Evolutionary conservation across 768 basidiomycete genomes (phyloP), one percentile per base, ranked within the genome.

Genomic region (Holtermannia corniformis): DNA sequence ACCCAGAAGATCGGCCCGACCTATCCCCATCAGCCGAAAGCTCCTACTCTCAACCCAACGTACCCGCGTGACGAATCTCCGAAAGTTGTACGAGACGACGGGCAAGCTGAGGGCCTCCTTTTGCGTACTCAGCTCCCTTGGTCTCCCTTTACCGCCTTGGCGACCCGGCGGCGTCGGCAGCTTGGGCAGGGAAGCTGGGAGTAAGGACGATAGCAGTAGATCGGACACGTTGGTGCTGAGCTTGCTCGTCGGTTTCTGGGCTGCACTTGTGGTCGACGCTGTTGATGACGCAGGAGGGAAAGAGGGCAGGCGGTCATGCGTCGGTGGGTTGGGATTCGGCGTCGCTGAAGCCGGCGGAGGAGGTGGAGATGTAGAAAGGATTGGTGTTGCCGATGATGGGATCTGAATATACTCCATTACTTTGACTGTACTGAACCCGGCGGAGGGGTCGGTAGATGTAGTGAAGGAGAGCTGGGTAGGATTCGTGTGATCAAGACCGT

Each of bases 1-100:
- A 92, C 58, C 90, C 89, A 93, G 63, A 92, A 93, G 5, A 90
- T 73, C 0, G 86, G 84, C 0, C 87, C 86, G 3, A 81, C 65
- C 65, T 64, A 46, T 22, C 25, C 13, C 5, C 11, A 52, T 60
- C 48, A 46, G 56, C 49, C 42, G n/a, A 20, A 11, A 37, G n/a
- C 2, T 26, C 22, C 25, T 14, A 27, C 20, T 27, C 19, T 20
- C 21, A 10, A 44, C n/a, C 20, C 14, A 37, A 57, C 58, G 44
- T 26, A 67, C 76, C 59, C 78, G 82, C 4, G 81, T 78, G 3
- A 91, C 79, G 54, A 93, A 92, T 21, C 87, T 76, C 57, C 83
- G 79, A 64, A 91, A 91, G 65, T 90, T 88, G 58, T 77, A 79
- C 1, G 85, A 82, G 58, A 83, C 84, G 23, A 82, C 81, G 0